phyloP scores from a whole-genome alignment of 2,329 filamentous ascomycete species.

The Laburnicola sp. region DNA sequence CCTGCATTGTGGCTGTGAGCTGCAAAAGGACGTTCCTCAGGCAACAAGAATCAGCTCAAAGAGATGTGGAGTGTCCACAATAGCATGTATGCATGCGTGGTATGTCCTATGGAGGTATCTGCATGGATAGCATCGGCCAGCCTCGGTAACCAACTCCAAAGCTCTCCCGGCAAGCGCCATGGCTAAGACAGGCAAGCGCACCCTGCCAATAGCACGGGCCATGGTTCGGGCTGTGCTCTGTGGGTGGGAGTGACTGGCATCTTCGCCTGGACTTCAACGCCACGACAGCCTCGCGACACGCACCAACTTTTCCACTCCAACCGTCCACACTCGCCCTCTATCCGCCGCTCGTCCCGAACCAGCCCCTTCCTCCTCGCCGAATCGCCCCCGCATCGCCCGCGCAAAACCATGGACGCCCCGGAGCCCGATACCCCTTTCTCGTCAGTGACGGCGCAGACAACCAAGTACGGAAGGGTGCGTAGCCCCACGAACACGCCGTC shows the following conservation, averaged over 20 bases:
- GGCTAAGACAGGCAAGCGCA: conserved; percentile 3
- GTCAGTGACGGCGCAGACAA: conserved; percentile 84
- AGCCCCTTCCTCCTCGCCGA: conserved; percentile 1
- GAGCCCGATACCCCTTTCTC: conserved; percentile 93
- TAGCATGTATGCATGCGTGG: background rate
- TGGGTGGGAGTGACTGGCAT: background rate
- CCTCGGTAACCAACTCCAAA: conserved; percentile 32
- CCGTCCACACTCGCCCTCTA: conserved; percentile 29
- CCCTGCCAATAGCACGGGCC: conserved; percentile 11
- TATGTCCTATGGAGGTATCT: conserved; percentile 3
- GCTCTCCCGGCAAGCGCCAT: conserved; percentile 12
- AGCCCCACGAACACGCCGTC: conserved; percentile 4
- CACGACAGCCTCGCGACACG: conserved; percentile 32
- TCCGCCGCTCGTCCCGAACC: conserved; percentile 1
- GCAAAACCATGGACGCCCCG: conserved; percentile 71
- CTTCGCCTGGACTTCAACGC: conserved; percentile 1
- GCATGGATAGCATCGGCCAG: conserved; percentile 31
- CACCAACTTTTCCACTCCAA: conserved; percentile 32
- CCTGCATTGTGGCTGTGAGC: conserved; percentile 45
- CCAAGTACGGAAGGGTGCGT: conserved; percentile 70
- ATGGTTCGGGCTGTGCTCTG: conserved; percentile 10
- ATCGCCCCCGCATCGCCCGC: background rate
- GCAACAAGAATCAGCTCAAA: conserved; percentile 4
- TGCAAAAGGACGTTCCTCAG: conserved; percentile 9
- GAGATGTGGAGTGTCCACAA: background rate